Percentiles rank a stretch among this genome's conserved stretches.
phyloP scores from a whole-genome alignment of 83 land plant genomes.

The Diphasiastrum complanatum region DNA sequence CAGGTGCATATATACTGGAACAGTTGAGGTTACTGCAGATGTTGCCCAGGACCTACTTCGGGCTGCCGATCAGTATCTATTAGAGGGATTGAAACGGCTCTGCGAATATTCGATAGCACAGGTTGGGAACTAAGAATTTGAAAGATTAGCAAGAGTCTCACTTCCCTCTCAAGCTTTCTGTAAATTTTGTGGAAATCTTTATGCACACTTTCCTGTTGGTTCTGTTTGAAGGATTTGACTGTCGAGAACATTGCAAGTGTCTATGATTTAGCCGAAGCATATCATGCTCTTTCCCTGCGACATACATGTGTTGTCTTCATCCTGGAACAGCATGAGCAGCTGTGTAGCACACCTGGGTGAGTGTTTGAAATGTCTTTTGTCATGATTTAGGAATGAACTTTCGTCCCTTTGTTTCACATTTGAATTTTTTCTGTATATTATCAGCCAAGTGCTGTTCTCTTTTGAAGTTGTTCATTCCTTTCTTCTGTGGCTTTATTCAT shows the following conservation, averaged over 20 bases:
- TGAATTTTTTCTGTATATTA: too few relatives aligned
- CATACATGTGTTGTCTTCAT: conserved; percentile 78
- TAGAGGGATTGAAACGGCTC: conserved; percentile 82
- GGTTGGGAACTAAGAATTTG: too few relatives aligned
- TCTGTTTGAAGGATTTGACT: conserved; percentile 53
- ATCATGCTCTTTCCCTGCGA: conserved; percentile 67
- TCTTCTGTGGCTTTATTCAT: too few relatives aligned
- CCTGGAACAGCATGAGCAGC: conserved; percentile 64
- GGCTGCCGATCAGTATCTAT: conserved; percentile 95
- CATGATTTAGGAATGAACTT: not conserved
- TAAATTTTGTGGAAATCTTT: too few relatives aligned
- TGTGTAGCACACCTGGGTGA: conserved; percentile 63
- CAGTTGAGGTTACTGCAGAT: conserved; percentile 58
- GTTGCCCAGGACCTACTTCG: conserved; percentile 88
- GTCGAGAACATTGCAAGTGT: conserved; percentile 72
- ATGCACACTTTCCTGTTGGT: too few relatives aligned
- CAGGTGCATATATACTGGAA: conserved; percentile 92
- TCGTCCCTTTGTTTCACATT: too few relatives aligned
- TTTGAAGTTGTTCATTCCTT: too few relatives aligned
- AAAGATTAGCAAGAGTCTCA: too few relatives aligned
- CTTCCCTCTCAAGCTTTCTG: too few relatives aligned
- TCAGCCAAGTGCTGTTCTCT: too few relatives aligned
- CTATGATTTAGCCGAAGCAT: conserved; percentile 87
- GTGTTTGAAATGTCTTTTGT: conserved; percentile 1
- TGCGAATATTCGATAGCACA: conserved; percentile 89